Base-by-base conservation (phyloP, 176 grass and related monocot genomes). In the Avena sativa region DNA sequence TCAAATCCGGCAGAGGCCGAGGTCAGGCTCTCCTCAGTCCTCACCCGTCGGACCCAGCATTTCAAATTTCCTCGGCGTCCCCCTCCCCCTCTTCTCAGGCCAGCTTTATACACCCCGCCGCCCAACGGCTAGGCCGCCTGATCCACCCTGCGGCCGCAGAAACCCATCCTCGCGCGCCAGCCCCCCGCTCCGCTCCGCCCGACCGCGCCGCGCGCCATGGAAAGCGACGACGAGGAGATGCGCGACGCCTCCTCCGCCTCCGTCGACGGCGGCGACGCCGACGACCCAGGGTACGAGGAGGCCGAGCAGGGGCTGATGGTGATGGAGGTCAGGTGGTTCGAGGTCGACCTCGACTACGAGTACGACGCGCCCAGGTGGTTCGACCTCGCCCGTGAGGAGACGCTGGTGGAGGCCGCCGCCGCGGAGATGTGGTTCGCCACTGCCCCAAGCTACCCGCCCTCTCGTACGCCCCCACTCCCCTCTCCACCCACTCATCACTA, bases 331-430 rank as follows among this genome's bases (percentile, higher is more conserved):
- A 49, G 21, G 74, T 87, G 89, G 74, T 96, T 91, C 85, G 91
- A 96, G 82, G 85, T 99, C 11, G 97, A 99, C 89, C 67, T 93
- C 7, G 94, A 99, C 57, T 99, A 99, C 85, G 97, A 99, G 89
- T 99, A 91, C 86, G 94, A 99, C 82, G 97, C 97, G 52, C 88
- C 92, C 15, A 61, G 62, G 30, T 99, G 83, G 92, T 99, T 99
- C 85, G 97, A 99, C 82, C 90, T 99, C 62, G 72, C 85, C 15
- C 81, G 36, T 49, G 93, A 86, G 56, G 94, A 96, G 91, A 25
- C 94, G 16, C 82, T 79, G 8, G 19, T 20, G 48, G 91, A 89
- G 81, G 87, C 90, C 6, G 70, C 48, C 38, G 84, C 67, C 4
- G 92, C 92, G 23, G 90, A 99, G 89, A 83, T 50, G 60, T 99